phyloP scores from a whole-genome alignment of 1,284 basidiomycete species.

The Trichosporon sp. region DNA sequence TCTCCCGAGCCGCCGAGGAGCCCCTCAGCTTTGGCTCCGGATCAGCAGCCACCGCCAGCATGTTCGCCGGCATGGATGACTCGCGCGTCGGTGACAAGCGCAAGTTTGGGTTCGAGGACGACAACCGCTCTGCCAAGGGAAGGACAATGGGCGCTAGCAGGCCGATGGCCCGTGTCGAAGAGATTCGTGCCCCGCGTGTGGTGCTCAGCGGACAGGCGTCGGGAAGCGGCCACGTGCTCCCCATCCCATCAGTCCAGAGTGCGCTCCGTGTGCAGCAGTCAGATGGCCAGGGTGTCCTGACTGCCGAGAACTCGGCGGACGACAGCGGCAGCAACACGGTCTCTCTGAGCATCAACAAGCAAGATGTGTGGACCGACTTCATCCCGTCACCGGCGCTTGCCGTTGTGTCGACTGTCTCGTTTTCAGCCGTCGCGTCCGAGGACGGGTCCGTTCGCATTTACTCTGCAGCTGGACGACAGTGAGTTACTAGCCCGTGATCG shows the following conservation, averaged over 20 bases:
- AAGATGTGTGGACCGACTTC: slow-evolving; percentile 81
- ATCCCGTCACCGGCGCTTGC: slow-evolving; percentile 64
- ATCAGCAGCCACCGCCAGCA: slow-evolving; percentile 27
- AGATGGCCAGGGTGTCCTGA: slow-evolving; percentile 48
- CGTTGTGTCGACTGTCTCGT: slow-evolving; percentile 61
- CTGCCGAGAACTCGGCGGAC: slow-evolving; percentile 67
- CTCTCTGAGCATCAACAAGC: slow-evolving; percentile 56
- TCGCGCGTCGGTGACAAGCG: slow-evolving; percentile 29
- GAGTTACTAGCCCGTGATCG: slow-evolving; percentile 22
- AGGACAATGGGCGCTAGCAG: slow-evolving; percentile 28
- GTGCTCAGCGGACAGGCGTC: not conserved
- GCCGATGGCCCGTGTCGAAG: slow-evolving; percentile 23
- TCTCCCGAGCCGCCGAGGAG: slow-evolving; percentile 35
- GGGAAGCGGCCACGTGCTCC: slow-evolving; percentile 11
- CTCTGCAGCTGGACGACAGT: slow-evolving; percentile 72
- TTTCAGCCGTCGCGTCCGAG: slow-evolving; percentile 69
- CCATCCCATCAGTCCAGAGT: slow-evolving; percentile 31
- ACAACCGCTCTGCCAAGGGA: slow-evolving; percentile 15
- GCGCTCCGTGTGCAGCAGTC: slow-evolving; percentile 28
- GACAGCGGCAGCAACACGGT: slow-evolving; percentile 53
- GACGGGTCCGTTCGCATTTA: slow-evolving; percentile 76
- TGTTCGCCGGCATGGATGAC: slow-evolving; percentile 33
- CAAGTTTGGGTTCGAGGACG: slow-evolving; percentile 27
- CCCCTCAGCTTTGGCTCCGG: slow-evolving; percentile 28
- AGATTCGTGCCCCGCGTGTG: slow-evolving; percentile 31